Base-by-base conservation (phyloP, 352 stramenopile genomes). In the Achlya hypogyna region DNA sequence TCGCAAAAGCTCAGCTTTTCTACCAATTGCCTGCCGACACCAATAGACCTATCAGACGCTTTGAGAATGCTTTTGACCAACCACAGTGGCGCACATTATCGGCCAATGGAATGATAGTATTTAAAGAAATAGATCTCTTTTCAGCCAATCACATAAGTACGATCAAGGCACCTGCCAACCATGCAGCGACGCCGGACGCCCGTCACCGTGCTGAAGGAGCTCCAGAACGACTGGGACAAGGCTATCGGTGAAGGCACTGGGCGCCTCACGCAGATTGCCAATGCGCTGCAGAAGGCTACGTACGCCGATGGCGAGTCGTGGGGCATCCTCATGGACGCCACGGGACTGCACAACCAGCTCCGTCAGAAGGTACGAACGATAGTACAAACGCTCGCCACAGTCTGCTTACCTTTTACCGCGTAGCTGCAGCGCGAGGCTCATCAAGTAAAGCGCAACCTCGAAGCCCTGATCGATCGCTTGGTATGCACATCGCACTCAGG, bases 181-280 rank as follows among this genome's bases (percentile, higher is more conserved):
- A 56, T 56, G 49, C 49, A 38, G 25, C 40, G 29, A 12, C 58
- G 58, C n/a, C 38, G 49, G 32, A 67, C 60, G 27, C 47, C 28
- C 10, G n/a, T 67, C 28, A 59, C 42, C 4, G 23, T 18, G 40
- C 34, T 67, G 12, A 32, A 38, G 5, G 60, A 67, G 9, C 60
- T 60, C 14, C 38, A 29, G 10, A 60, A 59, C 27, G 60, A 67
- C 14, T 67, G 60, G 60, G 60, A 67, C 12, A 43, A 59, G 22
- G 18, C 38, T 38, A 38, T 67, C 10, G 38, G n/a, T 18, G 20
- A 67, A n/a, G 60, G 60, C 18, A 67, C 51, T 4, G n/a, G 31
- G 12, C 29, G 60, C 5, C 42, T 67, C 18, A 67, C 60, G 31
- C 60, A 67, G 51, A 67, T 67, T 18, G 60, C 60, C n/a, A 67